Conservation (phyloP, 371 early-diverging fungal species). For the Mycotypha africana region DNA sequence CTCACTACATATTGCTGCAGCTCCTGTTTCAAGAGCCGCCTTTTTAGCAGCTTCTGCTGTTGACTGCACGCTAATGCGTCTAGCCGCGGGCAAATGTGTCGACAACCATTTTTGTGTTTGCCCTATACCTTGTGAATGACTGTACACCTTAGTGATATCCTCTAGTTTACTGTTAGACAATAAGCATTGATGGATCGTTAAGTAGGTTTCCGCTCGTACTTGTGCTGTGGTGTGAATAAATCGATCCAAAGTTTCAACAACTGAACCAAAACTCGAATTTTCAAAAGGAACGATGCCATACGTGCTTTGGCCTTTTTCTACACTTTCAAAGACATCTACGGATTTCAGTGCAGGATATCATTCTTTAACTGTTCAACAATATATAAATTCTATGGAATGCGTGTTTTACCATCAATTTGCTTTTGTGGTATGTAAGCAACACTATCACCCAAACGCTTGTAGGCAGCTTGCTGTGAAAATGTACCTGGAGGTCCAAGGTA, state of each 20-base stretch:
- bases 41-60: conserved; percentile 88
- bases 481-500: conserved; percentile 92
- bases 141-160: conserved; percentile 76
- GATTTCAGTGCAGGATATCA: no score
- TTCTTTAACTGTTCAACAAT: no score
- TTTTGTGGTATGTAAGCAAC: conserved; percentile 67
- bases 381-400: no score
- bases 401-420: conserved; percentile 56
- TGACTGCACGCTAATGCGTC: conserved; percentile 72
- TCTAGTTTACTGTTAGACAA: conserved; percentile 61
- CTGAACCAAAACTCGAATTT: conserved; percentile 87
- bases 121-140: conserved; percentile 90
- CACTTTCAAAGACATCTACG: conserved; percentile 76
- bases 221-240: conserved; percentile 55
- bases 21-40: conserved; percentile 70
- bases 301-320: conserved; percentile 70
- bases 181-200: conserved; percentile 74
- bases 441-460: conserved; percentile 74
- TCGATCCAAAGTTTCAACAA: conserved; percentile 78
- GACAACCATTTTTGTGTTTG: conserved; percentile 80
- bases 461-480: conserved; percentile 92
- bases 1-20: conserved; percentile 82
- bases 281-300: conserved; percentile 96
- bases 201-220: conserved; percentile 62
- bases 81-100: conserved; percentile 63